Base-by-base conservation (phyloP, 1,284 basidiomycete genomes). In the Rhodotorula sp. region DNA sequence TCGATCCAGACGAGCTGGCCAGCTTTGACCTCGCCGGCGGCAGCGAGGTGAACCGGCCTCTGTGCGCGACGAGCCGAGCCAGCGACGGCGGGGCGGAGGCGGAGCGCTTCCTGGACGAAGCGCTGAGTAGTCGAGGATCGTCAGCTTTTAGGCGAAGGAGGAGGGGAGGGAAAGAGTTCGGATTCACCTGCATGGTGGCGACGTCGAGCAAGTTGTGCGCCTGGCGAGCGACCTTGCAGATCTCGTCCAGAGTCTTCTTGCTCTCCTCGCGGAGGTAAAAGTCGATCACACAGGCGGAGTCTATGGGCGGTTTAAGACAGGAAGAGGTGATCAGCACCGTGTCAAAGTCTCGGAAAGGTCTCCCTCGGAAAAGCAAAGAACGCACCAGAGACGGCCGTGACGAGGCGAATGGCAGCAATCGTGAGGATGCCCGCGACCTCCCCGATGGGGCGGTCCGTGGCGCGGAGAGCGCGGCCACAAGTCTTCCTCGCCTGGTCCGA, bases 11-110 rank as follows among this genome's bases (percentile, higher is more conserved):
- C 45, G 48, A 50, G 49, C 23, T 50, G 49, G 10, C 49, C 48
- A 19, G 31, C 49, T n/a, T 19, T 31, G n/a, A n/a, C 28, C 47
- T 55, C 38, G 38, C 38, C 38, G 10, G 38, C 38, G 10, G 10
- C 38, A 43, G 12, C 10, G 10, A 43, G 38, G 38, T 43, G 38
- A 43, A 43, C 38, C 38, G 38, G 38, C 38, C 10, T 43, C 14
- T 43, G 38, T 1, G 38, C 70, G 54, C 68, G 54, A 28, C 76
- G 74, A 26, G 69, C 68, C 47, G 71, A 66, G 28, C 70, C 72
- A 12, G 71, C 55, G 21, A 74, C 64, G 54, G 66, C 59, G 5
- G 76, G 76, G 38, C 69, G 70, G 43, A 77, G 73, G 34, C 76
- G 68, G 21, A 75, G 59, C 1, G 61, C 73, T 59, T 77, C 75